Conservation (phyloP, 2,329 filamentous ascomycete genomes). For the Aspergillus glaucus region DNA sequence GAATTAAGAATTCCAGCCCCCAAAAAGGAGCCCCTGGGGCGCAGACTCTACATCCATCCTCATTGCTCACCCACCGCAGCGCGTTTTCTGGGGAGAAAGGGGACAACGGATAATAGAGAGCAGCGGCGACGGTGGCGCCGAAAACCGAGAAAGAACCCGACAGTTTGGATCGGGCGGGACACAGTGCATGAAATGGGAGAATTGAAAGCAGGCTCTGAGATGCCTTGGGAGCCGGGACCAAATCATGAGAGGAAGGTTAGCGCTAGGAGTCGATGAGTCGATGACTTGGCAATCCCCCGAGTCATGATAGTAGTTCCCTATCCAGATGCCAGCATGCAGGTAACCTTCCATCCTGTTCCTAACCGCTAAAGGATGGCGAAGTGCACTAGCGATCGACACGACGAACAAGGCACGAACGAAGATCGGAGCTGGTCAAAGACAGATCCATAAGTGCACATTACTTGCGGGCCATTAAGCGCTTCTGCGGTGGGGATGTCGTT, state of each 20-base stretch:
- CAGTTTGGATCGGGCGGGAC: constrained; percentile 11
- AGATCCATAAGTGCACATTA: not conserved
- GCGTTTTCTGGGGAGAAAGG: not conserved
- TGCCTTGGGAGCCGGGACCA: constrained; percentile 3
- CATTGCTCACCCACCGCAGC: constrained; percentile 16
- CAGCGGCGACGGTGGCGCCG: constrained; percentile 10
- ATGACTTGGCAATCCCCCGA: not conserved
- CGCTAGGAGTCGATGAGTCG: constrained; percentile 11
- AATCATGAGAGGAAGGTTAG: constrained; percentile 15
- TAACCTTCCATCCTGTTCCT: not conserved
- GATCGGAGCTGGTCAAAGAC: not conserved
- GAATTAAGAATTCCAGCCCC: constrained; percentile 22
- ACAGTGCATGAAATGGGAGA: not conserved
- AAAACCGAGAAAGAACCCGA: constrained; percentile 7
- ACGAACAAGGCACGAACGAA: not conserved
- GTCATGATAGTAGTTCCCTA: not conserved
- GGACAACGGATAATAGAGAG: constrained; percentile 4
- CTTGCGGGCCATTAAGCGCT: constrained; percentile 11
- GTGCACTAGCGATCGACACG: not conserved
- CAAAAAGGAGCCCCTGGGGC: constrained; percentile 19
- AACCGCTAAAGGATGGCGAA: not conserved
- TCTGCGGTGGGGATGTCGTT: constrained; percentile 3
- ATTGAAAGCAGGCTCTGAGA: not conserved
- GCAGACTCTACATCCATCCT: constrained; percentile 21
- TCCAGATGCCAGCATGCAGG: not conserved